phyloP scores from a whole-genome alignment of 345 rosid species.

The Angophora floribunda region DNA sequence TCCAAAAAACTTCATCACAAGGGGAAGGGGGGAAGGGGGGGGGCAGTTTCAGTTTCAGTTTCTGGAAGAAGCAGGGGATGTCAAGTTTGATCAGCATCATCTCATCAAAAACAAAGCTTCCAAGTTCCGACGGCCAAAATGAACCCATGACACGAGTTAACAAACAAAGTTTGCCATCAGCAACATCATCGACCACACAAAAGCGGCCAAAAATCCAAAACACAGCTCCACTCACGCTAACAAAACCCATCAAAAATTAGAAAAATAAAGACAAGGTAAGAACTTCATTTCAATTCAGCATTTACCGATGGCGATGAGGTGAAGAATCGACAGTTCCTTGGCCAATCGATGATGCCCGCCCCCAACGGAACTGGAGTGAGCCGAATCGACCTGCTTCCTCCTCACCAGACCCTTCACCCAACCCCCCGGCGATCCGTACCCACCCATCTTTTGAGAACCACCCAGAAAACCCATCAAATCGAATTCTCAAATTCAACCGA shows the following conservation, averaged over 20 bases:
- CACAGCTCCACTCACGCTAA: neutral
- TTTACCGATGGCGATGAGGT: conserved; percentile 75
- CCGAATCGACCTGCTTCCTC: conserved; percentile 79
- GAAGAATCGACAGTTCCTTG: conserved; percentile 47
- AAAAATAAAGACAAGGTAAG: neutral
- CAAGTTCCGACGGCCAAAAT: neutral
- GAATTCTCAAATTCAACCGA: neutral
- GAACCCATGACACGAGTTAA: neutral
- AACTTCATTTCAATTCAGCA: neutral
- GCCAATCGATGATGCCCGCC: conserved; percentile 40
- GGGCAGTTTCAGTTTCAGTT: neutral
- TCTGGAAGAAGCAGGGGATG: neutral
- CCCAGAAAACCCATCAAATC: conserved; percentile 37
- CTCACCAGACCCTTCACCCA: conserved; percentile 36
- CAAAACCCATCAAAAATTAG: neutral
- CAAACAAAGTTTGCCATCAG: neutral
- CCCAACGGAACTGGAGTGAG: conserved; percentile 6
- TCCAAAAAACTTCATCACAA: neutral
- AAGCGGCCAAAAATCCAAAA: neutral
- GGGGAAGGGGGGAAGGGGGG: too few relatives aligned
- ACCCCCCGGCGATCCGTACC: conserved; percentile 36
- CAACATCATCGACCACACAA: neutral
- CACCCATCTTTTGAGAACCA: conserved; percentile 33
- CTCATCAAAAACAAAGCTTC: neutral
- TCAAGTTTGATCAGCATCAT: neutral